Evolutionary conservation across 371 early-diverging fungal species (phyloP), one percentile per base, ranked within the genome.

Genomic region (Mucor sp.): DNA sequence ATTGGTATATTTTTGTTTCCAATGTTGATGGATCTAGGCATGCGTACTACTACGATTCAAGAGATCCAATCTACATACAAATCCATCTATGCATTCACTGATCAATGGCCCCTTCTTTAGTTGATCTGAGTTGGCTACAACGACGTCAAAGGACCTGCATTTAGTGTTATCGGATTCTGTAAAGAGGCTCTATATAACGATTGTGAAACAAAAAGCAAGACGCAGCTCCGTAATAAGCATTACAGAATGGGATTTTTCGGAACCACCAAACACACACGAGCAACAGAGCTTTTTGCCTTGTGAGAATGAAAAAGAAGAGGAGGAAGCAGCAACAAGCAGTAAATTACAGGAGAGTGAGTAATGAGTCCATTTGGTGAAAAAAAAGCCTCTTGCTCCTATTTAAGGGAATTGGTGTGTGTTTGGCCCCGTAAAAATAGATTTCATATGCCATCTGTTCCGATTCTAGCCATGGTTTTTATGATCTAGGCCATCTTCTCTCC

Each of bases 401-500:
- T 27, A 53, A 53, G 53, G 53, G 27, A 53, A 53, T 53, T 50
- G 37, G 50, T 50, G 19, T 21, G 47, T 19, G 21, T 50, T 50
- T n/a, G n/a, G 7, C 21, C 63, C 53, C 63, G 35, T 35, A 55
- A 53, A 53, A 27, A 53, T 53, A 53, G 53, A 39, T 62, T 63
- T 63, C 63, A 63, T 63, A 63, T 63, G 63, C 63, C 63, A 55
- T 27, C 56, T 55, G 63, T 63, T 55, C 63, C 63, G 63, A 63
- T 63, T 27, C 41, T 63, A 35, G 63, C 63, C 63, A 63, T 62
- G 4, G 14, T 17, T 35, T n/a, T 33, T 57, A 2, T 27, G 50
- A 62, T 62, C 63, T 55, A 63, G 63, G 53, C 63, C 53, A 48
- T 35, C 6, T 21, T 11, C 25, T 9, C 14, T n/a, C 0, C 2